phyloP scores from a whole-genome alignment of 306 rosid species.

The Ormosia semicastrata region DNA sequence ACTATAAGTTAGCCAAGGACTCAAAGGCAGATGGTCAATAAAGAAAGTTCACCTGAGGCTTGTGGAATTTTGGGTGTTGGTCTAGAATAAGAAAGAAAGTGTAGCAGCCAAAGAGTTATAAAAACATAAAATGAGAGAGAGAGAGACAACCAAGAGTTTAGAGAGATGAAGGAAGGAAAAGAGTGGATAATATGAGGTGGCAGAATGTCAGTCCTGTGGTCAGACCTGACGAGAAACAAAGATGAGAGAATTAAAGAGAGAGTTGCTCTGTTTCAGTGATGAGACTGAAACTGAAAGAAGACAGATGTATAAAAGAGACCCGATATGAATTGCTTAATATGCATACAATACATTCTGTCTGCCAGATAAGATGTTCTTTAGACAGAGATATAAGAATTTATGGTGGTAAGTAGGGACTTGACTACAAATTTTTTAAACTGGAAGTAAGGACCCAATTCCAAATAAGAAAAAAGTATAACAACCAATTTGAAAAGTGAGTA shows the following conservation, averaged over 20 bases:
- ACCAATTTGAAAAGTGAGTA: neutral
- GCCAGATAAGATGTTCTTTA: neutral
- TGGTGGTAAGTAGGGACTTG: neutral
- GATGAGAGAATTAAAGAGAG: neutral
- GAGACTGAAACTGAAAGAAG: neutral
- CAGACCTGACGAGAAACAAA: neutral
- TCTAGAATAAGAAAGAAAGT: neutral
- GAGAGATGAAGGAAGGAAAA: neutral
- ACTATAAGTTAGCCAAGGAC: neutral
- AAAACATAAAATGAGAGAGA: neutral
- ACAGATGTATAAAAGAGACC: no score
- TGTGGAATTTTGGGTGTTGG: neutral
- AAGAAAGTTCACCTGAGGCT: neutral
- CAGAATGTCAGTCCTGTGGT: neutral
- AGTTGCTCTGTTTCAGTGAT: neutral
- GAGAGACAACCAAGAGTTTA: neutral
- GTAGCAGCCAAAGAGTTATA: neutral
- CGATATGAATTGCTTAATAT: neutral
- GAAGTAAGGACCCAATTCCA: neutral
- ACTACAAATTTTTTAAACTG: neutral
- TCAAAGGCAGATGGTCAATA: neutral
- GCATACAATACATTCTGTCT: neutral
- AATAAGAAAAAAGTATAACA: constrained; percentile 5
- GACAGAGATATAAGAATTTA: neutral
- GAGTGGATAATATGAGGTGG: neutral